Conservation (phyloP, 2,329 filamentous ascomycete genomes). For the Aspergillus uvarum region DNA sequence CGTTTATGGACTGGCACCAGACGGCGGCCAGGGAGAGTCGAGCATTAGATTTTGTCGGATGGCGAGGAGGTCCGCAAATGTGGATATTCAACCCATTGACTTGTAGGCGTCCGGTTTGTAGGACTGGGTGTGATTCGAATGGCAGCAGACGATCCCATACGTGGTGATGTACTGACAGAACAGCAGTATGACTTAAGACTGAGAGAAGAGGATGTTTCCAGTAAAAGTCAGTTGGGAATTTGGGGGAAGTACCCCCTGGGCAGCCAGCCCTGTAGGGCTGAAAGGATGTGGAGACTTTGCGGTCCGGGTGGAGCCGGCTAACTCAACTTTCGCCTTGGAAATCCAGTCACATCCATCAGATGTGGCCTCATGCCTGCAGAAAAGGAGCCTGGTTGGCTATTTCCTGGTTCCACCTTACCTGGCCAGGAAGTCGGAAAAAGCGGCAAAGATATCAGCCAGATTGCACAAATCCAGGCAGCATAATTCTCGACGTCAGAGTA, state of each 20-base stretch:
- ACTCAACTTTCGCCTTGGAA: background rate
- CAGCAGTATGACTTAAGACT: background rate
- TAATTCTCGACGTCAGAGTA: background rate
- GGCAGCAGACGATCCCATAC: background rate
- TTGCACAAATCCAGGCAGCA: background rate
- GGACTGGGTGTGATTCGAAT: background rate
- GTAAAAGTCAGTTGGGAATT: background rate
- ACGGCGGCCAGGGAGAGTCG: background rate
- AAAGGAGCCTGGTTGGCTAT: background rate
- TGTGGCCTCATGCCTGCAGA: background rate
- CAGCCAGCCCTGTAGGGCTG: background rate
- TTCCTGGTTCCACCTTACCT: background rate
- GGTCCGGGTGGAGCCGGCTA: background rate
- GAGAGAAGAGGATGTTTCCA: background rate
- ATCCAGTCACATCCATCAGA: background rate
- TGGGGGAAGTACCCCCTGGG: background rate
- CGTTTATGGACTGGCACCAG: background rate
- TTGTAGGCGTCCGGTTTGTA: background rate
- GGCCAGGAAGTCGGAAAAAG: background rate
- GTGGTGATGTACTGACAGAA: background rate
- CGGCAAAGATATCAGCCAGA: background rate
- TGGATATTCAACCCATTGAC: background rate
- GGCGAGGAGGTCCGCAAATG: background rate
- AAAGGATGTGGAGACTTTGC: background rate
- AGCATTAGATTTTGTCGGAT: constrained; percentile 1